A percentile compares a stretch with the other conserved stretches of the same genome.
Evolutionary conservation across 2,329 filamentous ascomycete species (phyloP).

Genomic region (Nemania abortiva): DNA sequence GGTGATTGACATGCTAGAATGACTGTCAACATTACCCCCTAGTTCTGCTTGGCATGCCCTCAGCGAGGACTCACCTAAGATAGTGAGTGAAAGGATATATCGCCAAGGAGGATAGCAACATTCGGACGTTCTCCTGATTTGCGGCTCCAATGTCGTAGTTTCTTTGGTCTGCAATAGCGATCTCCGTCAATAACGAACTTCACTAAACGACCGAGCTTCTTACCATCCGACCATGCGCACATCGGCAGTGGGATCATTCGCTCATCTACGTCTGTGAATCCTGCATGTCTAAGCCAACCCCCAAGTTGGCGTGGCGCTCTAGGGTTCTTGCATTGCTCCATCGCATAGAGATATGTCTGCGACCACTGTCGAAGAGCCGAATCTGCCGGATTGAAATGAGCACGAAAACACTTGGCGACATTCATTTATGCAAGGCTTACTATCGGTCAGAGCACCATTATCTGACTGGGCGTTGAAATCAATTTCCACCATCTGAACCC

Average conservation of each 20-base stretch:
- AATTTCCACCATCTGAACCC: slow-evolving; percentile 90
- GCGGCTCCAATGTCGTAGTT: slow-evolving; percentile 65
- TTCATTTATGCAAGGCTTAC: slow-evolving; percentile 53
- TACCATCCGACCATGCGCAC: slow-evolving; percentile 77
- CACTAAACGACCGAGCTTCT: slow-evolving; percentile 41
- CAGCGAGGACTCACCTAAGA: slow-evolving; percentile 56
- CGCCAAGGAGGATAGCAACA: slow-evolving; percentile 66
- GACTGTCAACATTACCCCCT: slow-evolving; percentile 23
- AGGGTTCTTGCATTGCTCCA: slow-evolving; percentile 74
- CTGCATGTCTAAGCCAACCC: slow-evolving; percentile 69
- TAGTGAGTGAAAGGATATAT: slow-evolving; percentile 68
- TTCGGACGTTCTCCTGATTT: slow-evolving; percentile 67
- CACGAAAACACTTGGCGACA: slow-evolving; percentile 10
- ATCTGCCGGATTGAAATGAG: slow-evolving; percentile 54
- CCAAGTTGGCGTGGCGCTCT: slow-evolving; percentile 71
- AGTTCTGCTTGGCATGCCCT: not conserved
- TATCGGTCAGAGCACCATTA: slow-evolving; percentile 79
- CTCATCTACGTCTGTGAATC: slow-evolving; percentile 76
- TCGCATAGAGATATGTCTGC: slow-evolving; percentile 69
- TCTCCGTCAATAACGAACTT: slow-evolving; percentile 38
- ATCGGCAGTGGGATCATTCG: slow-evolving; percentile 73
- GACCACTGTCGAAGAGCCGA: slow-evolving; percentile 78
- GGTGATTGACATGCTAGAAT: slow-evolving; percentile 65
- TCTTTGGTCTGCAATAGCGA: slow-evolving; percentile 57
- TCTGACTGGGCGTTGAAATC: slow-evolving; percentile 89